Evolutionary conservation across 2,329 filamentous ascomycete genomes (phyloP).

Genomic region (Diplodia sapinea): DNA sequence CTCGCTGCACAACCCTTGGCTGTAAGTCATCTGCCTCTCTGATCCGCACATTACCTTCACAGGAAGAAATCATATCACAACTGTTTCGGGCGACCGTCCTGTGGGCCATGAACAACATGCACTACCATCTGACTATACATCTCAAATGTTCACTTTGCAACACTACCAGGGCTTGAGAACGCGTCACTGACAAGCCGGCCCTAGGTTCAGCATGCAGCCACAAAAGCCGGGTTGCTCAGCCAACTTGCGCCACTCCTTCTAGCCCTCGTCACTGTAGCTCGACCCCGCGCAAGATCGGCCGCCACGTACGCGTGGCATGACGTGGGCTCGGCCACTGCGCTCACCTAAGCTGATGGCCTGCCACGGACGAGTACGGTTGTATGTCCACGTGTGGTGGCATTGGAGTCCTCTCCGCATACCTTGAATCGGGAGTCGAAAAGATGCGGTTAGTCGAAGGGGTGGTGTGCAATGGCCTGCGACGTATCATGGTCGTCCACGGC

Average conservation of each 20-base stretch:
- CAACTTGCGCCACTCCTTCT: background rate
- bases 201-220: conserved; percentile 4
- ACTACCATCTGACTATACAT: conserved; percentile 61
- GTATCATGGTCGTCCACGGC: background rate
- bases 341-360: conserved; percentile 17
- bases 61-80: conserved; percentile 62
- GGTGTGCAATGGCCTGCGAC: conserved; percentile 4
- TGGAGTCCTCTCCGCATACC: background rate
- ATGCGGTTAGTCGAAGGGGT: conserved; percentile 2
- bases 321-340: conserved; percentile 21
- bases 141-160: conserved; percentile 6
- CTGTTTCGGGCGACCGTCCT: conserved; percentile 59
- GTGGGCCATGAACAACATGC: conserved; percentile 66
- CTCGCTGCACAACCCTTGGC: background rate
- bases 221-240: too few relatives aligned
- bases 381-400: conserved; percentile 4
- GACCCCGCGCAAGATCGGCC: background rate
- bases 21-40: conserved; percentile 17
- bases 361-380: background rate
- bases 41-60: conserved; percentile 34
- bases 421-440: background rate
- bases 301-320: conserved; percentile 17
- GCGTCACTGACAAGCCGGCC: conserved; percentile 8
- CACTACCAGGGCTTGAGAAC: background rate
- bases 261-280: background rate